Evolutionary conservation across 2,329 filamentous ascomycete species (phyloP).

Genomic region (Penicillium olsonii): DNA sequence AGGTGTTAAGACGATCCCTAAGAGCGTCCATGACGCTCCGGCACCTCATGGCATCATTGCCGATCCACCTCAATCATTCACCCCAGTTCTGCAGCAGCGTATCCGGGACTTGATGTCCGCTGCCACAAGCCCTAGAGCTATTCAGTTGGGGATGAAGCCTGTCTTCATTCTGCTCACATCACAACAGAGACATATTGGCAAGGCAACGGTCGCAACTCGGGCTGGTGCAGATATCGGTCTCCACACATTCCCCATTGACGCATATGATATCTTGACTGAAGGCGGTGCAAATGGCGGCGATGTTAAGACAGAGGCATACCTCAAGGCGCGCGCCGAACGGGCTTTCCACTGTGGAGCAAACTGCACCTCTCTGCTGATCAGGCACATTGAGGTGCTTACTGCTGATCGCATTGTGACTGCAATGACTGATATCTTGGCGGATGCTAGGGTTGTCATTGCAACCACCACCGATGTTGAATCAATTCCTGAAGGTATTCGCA

Average conservation of each 20-base stretch:
- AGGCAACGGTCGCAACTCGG: constrained; percentile 72
- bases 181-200: constrained; percentile 90
- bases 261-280: constrained; percentile 93
- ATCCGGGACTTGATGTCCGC: constrained; percentile 83
- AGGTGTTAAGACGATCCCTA: constrained; percentile 69
- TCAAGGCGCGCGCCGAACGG: constrained; percentile 83
- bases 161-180: constrained; percentile 86
- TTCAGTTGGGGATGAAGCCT: constrained; percentile 83
- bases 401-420: constrained; percentile 87
- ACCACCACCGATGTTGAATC: constrained; percentile 96
- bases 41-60: constrained; percentile 39
- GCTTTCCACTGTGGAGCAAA: constrained; percentile 85
- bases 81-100: constrained; percentile 66
- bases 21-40: constrained; percentile 32
- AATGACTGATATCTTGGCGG: constrained; percentile 78
- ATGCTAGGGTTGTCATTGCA: constrained; percentile 80
- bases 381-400: constrained; percentile 86
- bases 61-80: constrained; percentile 47
- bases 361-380: constrained; percentile 80
- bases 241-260: constrained; percentile 85
- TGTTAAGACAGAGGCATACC: constrained; percentile 88
- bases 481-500: constrained; percentile 83
- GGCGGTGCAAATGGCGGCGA: constrained; percentile 83
- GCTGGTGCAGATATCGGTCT: constrained; percentile 88
- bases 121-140: constrained; percentile 81